Percentiles rank a stretch among this genome's conserved stretches.
These are phyloP conservation scores for Citrus cavaleriei DNA, from an alignment of 345 rosid genomes.

Conservation along the genomic window DNA sequence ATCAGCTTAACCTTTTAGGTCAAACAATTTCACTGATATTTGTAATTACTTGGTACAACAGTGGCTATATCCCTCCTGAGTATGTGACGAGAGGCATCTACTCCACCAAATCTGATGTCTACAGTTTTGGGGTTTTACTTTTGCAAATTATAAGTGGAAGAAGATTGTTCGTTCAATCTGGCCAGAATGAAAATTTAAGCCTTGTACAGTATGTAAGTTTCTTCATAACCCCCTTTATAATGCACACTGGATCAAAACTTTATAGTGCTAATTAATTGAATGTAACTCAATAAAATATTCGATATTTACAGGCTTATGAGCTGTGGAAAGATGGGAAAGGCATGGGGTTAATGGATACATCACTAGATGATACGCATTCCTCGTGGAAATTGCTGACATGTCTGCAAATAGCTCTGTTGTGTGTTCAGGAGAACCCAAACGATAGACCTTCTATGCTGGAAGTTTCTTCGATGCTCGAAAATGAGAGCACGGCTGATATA, in stretches of 20 bases:
- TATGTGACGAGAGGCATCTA: neutral
- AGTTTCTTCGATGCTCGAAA: conserved; percentile 8
- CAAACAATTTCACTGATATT: too few species aligned
- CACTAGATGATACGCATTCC: neutral
- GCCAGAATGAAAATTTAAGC: neutral
- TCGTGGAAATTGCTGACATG: neutral
- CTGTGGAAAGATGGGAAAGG: neutral
- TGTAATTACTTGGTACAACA: neutral
- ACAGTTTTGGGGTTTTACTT: neutral
- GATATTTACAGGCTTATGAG: conserved; percentile 1
- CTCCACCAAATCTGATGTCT: neutral
- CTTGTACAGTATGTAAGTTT: neutral
- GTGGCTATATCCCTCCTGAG: neutral
- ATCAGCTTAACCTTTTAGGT: too few species aligned
- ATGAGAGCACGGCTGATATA: neutral
- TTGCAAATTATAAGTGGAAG: neutral
- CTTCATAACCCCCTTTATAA: neutral
- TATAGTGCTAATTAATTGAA: neutral
- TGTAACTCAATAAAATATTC: too few species aligned
- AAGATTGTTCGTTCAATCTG: neutral
- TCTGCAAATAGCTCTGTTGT: neutral
- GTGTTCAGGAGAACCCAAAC: neutral
- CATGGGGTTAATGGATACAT: neutral
- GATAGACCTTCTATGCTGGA: conserved; percentile 14
- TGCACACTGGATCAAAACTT: too few species aligned